Conservation (phyloP, 2,329 filamentous ascomycete genomes). For the Pseudonectria foliicola region DNA sequence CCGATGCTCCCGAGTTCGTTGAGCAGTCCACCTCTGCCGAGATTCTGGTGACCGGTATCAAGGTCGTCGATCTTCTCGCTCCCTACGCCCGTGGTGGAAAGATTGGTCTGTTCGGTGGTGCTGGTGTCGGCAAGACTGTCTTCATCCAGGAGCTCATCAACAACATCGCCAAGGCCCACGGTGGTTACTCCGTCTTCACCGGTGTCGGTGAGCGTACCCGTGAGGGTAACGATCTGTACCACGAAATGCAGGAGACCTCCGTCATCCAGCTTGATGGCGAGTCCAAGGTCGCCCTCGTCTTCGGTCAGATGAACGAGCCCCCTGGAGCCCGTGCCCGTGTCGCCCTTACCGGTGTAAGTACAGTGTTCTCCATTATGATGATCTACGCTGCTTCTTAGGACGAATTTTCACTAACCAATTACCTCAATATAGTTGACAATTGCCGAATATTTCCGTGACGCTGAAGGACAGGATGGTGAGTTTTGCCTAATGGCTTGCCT, state of each 20-base stretch:
- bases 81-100: constrained; percentile 99
- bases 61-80: constrained; percentile 98
- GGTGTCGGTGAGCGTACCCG: constrained; percentile 99
- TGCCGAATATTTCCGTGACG: constrained; percentile 74
- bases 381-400: too few relatives aligned
- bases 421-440: constrained; percentile 55
- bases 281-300: constrained; percentile 98
- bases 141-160: constrained; percentile 99
- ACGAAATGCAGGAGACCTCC: constrained; percentile 99
- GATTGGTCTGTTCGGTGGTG: constrained; percentile 99
- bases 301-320: constrained; percentile 99
- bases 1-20: constrained; percentile 83
- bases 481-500: too few relatives aligned
- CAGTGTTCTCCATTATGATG: too few relatives aligned
- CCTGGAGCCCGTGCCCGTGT: constrained; percentile 99
- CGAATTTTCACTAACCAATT: too few relatives aligned
- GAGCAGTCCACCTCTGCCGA: constrained; percentile 96
- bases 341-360: constrained; percentile 69
- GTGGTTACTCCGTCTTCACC: constrained; percentile 99
- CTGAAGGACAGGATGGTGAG: constrained; percentile 78
- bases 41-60: constrained; percentile 98
- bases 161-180: constrained; percentile 99
- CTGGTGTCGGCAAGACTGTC: constrained; percentile 99
- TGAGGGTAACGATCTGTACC: constrained; percentile 99
- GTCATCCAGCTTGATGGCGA: constrained; percentile 99